Percentiles rank a stretch among this genome's conserved stretches.
Evolutionary conservation across 164 flowering plant species (phyloP).

Genomic region (Tetracentron sinense): DNA sequence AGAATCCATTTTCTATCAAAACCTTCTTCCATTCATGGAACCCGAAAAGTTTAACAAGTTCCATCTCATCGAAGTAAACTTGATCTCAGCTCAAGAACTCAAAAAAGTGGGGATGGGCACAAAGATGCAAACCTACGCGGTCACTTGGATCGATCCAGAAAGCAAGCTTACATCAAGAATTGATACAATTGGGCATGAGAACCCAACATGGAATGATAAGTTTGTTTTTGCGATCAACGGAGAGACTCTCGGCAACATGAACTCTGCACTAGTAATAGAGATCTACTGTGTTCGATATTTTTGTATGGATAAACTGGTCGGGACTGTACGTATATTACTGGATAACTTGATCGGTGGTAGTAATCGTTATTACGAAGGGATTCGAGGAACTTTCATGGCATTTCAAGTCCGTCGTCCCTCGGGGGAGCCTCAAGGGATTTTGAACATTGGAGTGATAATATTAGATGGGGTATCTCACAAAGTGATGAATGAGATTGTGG

Average conservation of each 20-base stretch:
- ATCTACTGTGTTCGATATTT: not conserved
- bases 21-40: not conserved
- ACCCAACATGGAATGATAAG: slow-evolving; percentile 17
- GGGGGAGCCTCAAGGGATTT: not conserved
- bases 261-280: slow-evolving; percentile 4
- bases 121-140: slow-evolving; percentile 10
- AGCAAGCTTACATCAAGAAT: slow-evolving; percentile 5
- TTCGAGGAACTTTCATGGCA: not conserved
- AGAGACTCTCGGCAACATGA: not conserved
- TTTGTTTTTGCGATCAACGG: slow-evolving; percentile 4
- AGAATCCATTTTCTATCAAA: too few relatives aligned
- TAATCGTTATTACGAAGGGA: not conserved
- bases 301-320: not conserved
- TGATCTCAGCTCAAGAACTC: slow-evolving; percentile 15
- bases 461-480: not conserved
- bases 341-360: not conserved
- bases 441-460: not conserved
- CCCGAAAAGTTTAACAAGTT: not conserved
- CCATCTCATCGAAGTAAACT: slow-evolving; percentile 10
- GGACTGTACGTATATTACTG: not conserved
- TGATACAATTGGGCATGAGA: not conserved
- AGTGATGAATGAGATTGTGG: not conserved
- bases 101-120: not conserved
- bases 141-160: slow-evolving; percentile 11
- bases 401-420: not conserved